Base-by-base conservation (phyloP, 768 basidiomycete species). In the Mycena olivaceomarginata region DNA sequence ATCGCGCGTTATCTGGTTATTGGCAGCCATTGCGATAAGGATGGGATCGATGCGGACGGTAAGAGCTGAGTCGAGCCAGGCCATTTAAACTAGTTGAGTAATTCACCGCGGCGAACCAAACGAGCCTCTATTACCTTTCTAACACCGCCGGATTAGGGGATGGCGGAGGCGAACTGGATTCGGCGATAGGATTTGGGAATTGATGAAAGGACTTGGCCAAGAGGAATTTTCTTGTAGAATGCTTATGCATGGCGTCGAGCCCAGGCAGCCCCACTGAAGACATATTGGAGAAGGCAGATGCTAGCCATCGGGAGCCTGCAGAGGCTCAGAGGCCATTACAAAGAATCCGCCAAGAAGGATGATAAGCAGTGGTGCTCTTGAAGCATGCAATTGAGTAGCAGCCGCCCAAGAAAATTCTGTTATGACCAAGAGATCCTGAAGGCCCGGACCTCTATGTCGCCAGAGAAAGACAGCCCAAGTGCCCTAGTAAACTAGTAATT, bases 51-150 rank as follows among this genome's bases (percentile, higher is more conserved):
- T 65, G 51, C 62, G 22, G 25, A 25, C 48, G 37, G 59, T 22
- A 45, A 46, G 22, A 53, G 43, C 46, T 46, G 46, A 66, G 65
- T 22, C 7, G 31, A 13, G n/a, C 51, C 16, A 43, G 45, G 10
- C 40, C 22, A 22, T 63, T 75, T 64, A 68, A 56, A 63, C n/a
- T 16, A 59, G 18, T 51, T 18, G 37, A 41, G 46, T 51, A 48
- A 67, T 51, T 20, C 40, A n/a, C n/a, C n/a, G 56, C 74, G 67
- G 66, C 22, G 66, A 56, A 64, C 63, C 60, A 31, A 13, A 57
- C 13, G 45, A 46, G 64, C 63, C 20, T 71, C 75, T 76, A 66
- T 71, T 25, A 51, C 68, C 64, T 57, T 76, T 71, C 69, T 76
- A 76, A 41, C 75, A 60, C 75, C 75, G 75, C 69, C 22, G 41